phyloP scores from a whole-genome alignment of 2,329 filamentous ascomycete genomes.

The Botryotinia globosa region DNA sequence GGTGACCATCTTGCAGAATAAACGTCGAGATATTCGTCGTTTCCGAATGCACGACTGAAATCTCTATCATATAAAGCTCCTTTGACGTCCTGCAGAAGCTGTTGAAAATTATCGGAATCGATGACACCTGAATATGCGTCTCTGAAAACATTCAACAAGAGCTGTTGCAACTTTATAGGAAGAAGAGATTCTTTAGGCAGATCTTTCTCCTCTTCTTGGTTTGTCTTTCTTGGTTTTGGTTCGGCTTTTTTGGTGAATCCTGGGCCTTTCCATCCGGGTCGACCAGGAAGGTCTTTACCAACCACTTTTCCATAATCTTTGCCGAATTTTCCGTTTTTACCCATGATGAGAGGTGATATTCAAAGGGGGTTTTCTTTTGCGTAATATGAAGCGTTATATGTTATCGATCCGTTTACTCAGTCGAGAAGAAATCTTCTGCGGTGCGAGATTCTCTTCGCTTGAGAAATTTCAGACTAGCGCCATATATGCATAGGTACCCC shows the following conservation, averaged over 20 bases:
- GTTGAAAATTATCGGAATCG: slow-evolving; percentile 46
- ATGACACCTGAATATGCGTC: slow-evolving; percentile 57
- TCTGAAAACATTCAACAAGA: slow-evolving; percentile 70
- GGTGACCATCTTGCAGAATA: slow-evolving; percentile 93
- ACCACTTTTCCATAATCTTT: slow-evolving; percentile 34
- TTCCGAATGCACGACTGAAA: slow-evolving; percentile 76
- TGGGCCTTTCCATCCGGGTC: slow-evolving; percentile 35
- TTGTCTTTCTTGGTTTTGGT: slow-evolving; percentile 19
- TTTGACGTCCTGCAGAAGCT: slow-evolving; percentile 77
- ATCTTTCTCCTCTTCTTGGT: slow-evolving; percentile 18
- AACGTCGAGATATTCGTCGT: slow-evolving; percentile 67
- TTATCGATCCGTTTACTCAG: not conserved
- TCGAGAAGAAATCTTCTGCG: slow-evolving; percentile 14
- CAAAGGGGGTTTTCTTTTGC: not conserved
- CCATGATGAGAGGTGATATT: slow-evolving; percentile 26
- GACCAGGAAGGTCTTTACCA: slow-evolving; percentile 27
- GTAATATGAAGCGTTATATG: not conserved
- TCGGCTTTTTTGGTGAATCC: slow-evolving; percentile 31
- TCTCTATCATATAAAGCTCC: slow-evolving; percentile 81
- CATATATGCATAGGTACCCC: not conserved
- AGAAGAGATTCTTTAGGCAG: slow-evolving; percentile 32
- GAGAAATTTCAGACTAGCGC: slow-evolving; percentile 15
- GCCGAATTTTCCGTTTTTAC: slow-evolving; percentile 30
- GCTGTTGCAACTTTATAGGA: slow-evolving; percentile 60
- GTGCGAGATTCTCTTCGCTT: slow-evolving; percentile 16